Conservation (phyloP, 148 eudicot species). For the Fagopyrum esculentum region DNA sequence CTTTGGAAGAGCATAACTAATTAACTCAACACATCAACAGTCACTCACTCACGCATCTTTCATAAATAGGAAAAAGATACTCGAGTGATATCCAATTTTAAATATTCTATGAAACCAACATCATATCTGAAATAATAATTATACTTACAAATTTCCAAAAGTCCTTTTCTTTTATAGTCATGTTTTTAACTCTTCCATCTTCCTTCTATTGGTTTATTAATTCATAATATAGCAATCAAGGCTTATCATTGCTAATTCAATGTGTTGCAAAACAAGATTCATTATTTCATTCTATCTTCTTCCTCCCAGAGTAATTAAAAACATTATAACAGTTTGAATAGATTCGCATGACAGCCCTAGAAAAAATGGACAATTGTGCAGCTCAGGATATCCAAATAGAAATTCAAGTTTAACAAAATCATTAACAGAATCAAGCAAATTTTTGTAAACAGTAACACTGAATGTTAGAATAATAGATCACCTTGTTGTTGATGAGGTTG, state of each 20-base stretch:
- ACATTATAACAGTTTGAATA: neutral
- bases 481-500: conserved; percentile 95
- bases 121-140: neutral
- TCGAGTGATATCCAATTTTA: neutral
- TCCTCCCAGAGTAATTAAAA: too few relatives aligned
- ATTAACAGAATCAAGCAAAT: too few relatives aligned
- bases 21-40: too few relatives aligned
- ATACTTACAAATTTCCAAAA: too few relatives aligned
- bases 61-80: too few relatives aligned
- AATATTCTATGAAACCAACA: neutral
- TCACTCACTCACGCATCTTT: too few relatives aligned
- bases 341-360: neutral
- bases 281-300: too few relatives aligned
- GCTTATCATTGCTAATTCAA: neutral
- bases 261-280: neutral
- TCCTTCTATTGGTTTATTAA: neutral
- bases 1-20: neutral
- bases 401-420: neutral
- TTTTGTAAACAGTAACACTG: neutral
- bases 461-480: conserved; percentile 4
- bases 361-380: neutral
- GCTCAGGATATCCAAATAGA: neutral
- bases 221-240: neutral
- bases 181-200: neutral
- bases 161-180: neutral